phyloP scores from a whole-genome alignment of 139 green algal genomes.

The Chlorella sp. region DNA sequence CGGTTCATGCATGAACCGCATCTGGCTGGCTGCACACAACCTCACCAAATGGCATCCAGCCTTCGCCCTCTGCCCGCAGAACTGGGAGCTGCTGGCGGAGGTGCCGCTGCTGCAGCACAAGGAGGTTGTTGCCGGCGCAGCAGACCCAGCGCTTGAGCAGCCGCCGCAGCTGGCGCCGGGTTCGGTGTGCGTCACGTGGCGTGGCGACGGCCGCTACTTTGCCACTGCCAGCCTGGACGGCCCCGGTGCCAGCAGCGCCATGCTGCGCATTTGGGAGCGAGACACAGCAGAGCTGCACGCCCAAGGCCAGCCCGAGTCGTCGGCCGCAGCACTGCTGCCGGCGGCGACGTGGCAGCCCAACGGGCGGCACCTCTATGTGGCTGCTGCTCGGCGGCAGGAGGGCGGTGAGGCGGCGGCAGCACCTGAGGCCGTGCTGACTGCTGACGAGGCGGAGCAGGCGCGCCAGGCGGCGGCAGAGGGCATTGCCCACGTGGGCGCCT shows the following conservation, averaged over 20 bases:
- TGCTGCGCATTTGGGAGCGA: constrained; percentile 74
- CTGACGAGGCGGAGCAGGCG: background rate
- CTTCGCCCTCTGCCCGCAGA: background rate
- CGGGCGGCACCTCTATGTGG: constrained; percentile 80
- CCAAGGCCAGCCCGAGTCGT: constrained; percentile 40
- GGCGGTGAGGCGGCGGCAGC: background rate
- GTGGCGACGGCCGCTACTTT: constrained; percentile 84
- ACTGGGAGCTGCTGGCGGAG: constrained; percentile 27
- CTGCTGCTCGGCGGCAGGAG: background rate
- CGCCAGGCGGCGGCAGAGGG: constrained; percentile 10
- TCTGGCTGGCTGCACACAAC: no score
- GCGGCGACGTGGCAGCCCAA: constrained; percentile 89
- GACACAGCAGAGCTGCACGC: constrained; percentile 70
- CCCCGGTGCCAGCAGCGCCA: background rate
- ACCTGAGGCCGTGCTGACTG: no score
- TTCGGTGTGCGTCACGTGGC: constrained; percentile 72
- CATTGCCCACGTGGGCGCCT: constrained; percentile 36
- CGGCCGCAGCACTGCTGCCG: constrained; percentile 48
- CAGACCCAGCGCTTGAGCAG: background rate
- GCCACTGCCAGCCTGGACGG: constrained; percentile 48
- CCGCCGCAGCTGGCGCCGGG: background rate
- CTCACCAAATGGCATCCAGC: no score
- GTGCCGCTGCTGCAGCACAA: constrained; percentile 5
- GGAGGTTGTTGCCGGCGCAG: background rate
- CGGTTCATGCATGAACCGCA: background rate